Evolutionary conservation across 371 early-diverging fungal genomes (phyloP).

Genomic region (Actinomortierella ambigua): DNA sequence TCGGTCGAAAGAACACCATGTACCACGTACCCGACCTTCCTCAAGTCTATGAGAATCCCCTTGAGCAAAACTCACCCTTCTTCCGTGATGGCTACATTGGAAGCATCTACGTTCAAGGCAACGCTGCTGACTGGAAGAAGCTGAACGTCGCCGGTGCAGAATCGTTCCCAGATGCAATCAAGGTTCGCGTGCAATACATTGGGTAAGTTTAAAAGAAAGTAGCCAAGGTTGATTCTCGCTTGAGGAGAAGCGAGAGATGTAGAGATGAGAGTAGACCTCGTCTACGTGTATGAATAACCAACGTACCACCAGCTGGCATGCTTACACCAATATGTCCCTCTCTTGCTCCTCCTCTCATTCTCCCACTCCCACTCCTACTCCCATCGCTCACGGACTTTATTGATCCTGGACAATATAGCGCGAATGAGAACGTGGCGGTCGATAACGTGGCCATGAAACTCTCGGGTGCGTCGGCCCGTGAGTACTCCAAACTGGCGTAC

Average conservation of each 20-base stretch:
- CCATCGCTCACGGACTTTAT: too few species aligned
- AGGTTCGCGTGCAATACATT: conserved; percentile 29
- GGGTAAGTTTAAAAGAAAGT: too few species aligned
- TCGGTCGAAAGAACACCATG: conserved; percentile 51
- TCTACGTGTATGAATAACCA: too few species aligned
- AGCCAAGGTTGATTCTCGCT: too few species aligned
- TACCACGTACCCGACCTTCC: conserved; percentile 54
- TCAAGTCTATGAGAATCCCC: conserved; percentile 51
- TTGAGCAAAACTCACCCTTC: conserved; percentile 30
- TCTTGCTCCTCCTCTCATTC: not conserved
- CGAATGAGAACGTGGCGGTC: conserved; percentile 28
- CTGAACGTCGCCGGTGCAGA: conserved; percentile 17
- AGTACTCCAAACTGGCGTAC: conserved; percentile 32
- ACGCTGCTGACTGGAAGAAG: conserved; percentile 8
- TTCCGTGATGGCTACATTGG: conserved; percentile 34
- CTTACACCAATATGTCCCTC: too few species aligned
- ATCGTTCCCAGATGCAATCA: conserved; percentile 13
- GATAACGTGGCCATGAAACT: conserved; percentile 15
- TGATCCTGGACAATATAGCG: too few species aligned
- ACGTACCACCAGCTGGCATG: too few species aligned
- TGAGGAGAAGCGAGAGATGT: too few species aligned
- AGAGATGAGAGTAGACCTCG: too few species aligned
- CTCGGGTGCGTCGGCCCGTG: conserved; percentile 32
- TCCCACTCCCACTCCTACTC: too few species aligned
- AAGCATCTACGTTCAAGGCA: conserved; percentile 26